These are phyloP conservation scores for Geosmithia flava DNA, from an alignment of 2,329 filamentous ascomycete species.

Conservation along the genomic window DNA sequence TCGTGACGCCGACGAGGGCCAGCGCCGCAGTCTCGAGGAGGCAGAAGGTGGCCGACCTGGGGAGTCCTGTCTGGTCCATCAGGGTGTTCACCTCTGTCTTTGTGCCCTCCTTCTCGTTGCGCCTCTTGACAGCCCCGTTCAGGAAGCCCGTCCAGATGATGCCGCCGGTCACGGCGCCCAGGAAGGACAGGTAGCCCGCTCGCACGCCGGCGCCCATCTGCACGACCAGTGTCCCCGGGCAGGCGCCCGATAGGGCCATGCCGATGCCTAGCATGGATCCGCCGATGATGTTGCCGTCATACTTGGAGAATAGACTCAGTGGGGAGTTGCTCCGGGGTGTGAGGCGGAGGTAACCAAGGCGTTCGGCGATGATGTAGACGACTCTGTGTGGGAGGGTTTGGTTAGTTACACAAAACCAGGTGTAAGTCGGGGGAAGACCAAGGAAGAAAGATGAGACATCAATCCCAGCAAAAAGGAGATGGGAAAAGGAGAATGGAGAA, in stretches of 20 bases:
- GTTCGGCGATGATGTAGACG: conserved; percentile 2
- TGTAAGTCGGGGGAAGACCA: background rate
- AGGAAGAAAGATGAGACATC: too few species aligned
- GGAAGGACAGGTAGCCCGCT: conserved; percentile 37
- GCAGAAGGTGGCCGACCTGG: conserved; percentile 21
- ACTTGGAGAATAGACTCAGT: conserved; percentile 34
- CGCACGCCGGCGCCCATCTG: conserved; percentile 43
- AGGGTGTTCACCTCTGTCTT: conserved; percentile 19
- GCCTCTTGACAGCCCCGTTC: conserved; percentile 17
- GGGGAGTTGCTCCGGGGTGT: conserved; percentile 3
- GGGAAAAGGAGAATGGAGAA: background rate
- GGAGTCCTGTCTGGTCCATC: conserved; percentile 25
- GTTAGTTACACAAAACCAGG: background rate
- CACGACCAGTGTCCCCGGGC: conserved; percentile 51
- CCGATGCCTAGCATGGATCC: conserved; percentile 50
- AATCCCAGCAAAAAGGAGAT: too few species aligned
- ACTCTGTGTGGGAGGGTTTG: background rate
- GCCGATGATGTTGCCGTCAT: conserved; percentile 55
- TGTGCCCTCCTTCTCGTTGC: conserved; percentile 10
- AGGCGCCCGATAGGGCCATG: conserved; percentile 53
- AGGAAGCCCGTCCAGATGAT: conserved; percentile 35
- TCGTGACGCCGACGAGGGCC: conserved; percentile 24
- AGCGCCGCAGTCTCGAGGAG: conserved; percentile 29
- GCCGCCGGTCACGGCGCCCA: conserved; percentile 43
- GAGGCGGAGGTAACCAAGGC: conserved; percentile 1